Evolutionary conservation across 202 grass and related monocot genomes (phyloP).

Genomic region (Musa balbisiana): DNA sequence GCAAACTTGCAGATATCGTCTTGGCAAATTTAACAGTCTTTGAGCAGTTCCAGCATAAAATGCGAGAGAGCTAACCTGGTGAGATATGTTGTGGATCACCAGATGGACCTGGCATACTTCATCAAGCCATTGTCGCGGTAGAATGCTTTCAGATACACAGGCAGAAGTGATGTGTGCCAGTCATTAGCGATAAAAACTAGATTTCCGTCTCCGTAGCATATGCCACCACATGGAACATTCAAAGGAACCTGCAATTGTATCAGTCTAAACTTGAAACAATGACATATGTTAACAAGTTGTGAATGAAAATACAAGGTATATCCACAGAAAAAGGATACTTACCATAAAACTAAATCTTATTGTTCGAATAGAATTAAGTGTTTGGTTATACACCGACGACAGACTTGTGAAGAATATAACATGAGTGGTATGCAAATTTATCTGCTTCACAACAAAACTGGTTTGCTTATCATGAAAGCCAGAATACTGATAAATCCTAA

Average conservation of each 20-base stretch:
- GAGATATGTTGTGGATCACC: constrained; percentile 88
- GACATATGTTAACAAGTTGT: not conserved
- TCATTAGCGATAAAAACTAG: constrained; percentile 85
- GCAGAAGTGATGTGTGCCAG: constrained; percentile 84
- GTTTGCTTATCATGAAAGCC: too few species aligned
- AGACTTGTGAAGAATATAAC: too few species aligned
- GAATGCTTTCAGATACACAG: constrained; percentile 82
- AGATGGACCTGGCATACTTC: constrained; percentile 59
- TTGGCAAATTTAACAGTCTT: not conserved
- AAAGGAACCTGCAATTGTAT: constrained; percentile 50
- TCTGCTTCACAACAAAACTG: too few species aligned
- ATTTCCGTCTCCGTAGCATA: constrained; percentile 74
- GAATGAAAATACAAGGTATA: not conserved
- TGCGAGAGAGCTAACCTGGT: constrained; percentile 44
- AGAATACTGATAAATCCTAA: too few species aligned
- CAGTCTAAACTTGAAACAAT: not conserved
- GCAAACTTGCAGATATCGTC: too few species aligned
- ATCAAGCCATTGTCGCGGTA: constrained; percentile 89
- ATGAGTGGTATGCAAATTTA: too few species aligned
- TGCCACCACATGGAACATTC: constrained; percentile 57
- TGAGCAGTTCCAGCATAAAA: too few species aligned
- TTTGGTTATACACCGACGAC: too few species aligned
- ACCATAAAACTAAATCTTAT: not conserved
- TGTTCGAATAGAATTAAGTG: not conserved
- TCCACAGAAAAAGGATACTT: not conserved